A percentile compares a stretch with the other conserved stretches of the same genome.
Conservation (phyloP, 2,329 filamentous ascomycete genomes). For the Rachicladosporium sp. region DNA sequence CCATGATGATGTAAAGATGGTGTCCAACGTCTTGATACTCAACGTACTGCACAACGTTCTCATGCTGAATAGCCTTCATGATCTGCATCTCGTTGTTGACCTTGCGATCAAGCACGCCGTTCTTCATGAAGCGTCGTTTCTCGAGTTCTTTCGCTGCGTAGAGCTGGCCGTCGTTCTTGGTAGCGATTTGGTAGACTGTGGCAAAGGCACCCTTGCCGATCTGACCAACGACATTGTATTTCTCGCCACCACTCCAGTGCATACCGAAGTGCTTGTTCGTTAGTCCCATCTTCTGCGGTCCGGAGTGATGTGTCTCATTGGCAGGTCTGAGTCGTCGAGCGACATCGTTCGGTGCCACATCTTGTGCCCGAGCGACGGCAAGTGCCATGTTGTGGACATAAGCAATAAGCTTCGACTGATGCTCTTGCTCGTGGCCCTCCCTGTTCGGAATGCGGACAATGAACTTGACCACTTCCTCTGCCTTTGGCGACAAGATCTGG, state of each 20-base stretch:
- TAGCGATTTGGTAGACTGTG: slow-evolving; percentile 79
- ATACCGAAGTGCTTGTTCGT: slow-evolving; percentile 44
- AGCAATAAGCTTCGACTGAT: slow-evolving; percentile 30
- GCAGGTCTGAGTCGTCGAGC: slow-evolving; percentile 1
- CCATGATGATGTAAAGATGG: slow-evolving; percentile 93
- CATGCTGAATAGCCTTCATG: slow-evolving; percentile 73
- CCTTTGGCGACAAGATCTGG: slow-evolving; percentile 45
- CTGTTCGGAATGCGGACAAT: slow-evolving; percentile 68
- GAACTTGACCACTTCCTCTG: slow-evolving; percentile 59
- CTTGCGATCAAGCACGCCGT: slow-evolving; percentile 77
- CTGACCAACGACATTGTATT: slow-evolving; percentile 69
- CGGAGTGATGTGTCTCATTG: background rate
- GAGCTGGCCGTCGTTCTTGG: slow-evolving; percentile 68
- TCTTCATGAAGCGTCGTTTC: slow-evolving; percentile 86
- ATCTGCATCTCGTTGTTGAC: slow-evolving; percentile 96
- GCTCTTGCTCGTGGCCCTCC: slow-evolving; percentile 55
- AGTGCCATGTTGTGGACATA: slow-evolving; percentile 6
- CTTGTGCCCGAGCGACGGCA: slow-evolving; percentile 4
- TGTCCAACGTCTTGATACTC: slow-evolving; percentile 75
- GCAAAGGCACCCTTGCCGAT: slow-evolving; percentile 94
- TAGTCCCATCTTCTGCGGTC: slow-evolving; percentile 2
- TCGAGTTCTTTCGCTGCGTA: slow-evolving; percentile 92
- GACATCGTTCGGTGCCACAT: background rate
- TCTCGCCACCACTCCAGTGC: slow-evolving; percentile 67
- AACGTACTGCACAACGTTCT: slow-evolving; percentile 83